Conservation (phyloP, 2,329 filamentous ascomycete genomes). For the Pleurostoma richardsiae region DNA sequence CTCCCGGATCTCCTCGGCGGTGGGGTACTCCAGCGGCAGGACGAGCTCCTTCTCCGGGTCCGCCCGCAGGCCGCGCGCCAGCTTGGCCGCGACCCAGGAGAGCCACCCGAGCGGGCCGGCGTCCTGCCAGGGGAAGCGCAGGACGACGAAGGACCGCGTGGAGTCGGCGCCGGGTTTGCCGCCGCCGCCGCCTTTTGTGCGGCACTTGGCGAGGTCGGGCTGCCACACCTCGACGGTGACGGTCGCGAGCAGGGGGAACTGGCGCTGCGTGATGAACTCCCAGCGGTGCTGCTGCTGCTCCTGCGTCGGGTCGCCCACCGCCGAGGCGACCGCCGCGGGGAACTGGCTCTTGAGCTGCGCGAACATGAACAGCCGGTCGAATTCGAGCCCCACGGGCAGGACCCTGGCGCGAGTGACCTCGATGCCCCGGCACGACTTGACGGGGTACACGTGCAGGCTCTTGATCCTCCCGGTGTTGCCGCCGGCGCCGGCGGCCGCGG, state of each 20-base stretch:
- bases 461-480: conserved; percentile 30
- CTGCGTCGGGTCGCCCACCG: conserved; percentile 18
- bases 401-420: conserved; percentile 64
- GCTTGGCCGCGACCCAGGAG: conserved; percentile 42
- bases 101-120: conserved; percentile 40
- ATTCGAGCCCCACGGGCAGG: conserved; percentile 64
- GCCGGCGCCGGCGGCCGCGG: conserved; percentile 9
- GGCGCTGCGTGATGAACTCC: conserved; percentile 67
- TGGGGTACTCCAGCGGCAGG: conserved; percentile 60
- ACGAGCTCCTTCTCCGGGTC: conserved; percentile 59
- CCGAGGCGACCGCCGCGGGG: conserved; percentile 27
- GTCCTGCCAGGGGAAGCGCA: conserved; percentile 60
- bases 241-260: conserved; percentile 66
- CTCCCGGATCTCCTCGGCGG: conserved; percentile 48
- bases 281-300: conserved; percentile 46
- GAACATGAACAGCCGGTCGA: conserved; percentile 80
- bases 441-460: conserved; percentile 73
- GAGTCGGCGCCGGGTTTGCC: conserved; percentile 36
- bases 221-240: conserved; percentile 65
- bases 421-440: conserved; percentile 77
- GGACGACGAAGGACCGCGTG: conserved; percentile 53
- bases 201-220: conserved; percentile 54
- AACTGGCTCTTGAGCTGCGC: conserved; percentile 58
- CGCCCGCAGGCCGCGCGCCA: conserved; percentile 41
- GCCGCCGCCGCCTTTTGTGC: conserved; percentile 40